Conservation (phyloP, 257 asterid genomes). For the Salvia rosmarinus region DNA sequence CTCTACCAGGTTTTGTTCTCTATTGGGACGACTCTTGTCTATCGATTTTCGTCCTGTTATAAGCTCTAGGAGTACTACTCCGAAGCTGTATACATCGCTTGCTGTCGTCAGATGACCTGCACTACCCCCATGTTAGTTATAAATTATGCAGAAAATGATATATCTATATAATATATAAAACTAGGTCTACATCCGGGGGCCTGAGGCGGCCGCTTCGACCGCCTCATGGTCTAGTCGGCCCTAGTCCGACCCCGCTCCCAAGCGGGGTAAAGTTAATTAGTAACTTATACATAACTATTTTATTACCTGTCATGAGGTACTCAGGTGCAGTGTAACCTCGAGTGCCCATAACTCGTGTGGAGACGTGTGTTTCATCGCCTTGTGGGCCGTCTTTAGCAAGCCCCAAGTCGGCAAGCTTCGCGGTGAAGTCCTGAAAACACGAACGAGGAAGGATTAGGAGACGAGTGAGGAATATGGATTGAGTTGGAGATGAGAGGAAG, state of each 20-base stretch:
- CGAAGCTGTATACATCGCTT: constrained; percentile 90
- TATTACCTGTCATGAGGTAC: constrained; percentile 72
- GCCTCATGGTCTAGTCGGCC: no score
- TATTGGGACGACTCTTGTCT: constrained; percentile 66
- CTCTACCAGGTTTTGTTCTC: constrained; percentile 71
- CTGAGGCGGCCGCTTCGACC: no score
- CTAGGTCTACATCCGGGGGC: no score
- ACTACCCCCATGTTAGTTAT: no score
- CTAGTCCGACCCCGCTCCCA: no score
- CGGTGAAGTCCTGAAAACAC: constrained; percentile 63
- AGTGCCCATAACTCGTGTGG: constrained; percentile 94
- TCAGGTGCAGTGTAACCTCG: constrained; percentile 95
- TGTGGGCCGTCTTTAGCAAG: constrained; percentile 93
- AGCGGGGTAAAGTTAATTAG: no score
- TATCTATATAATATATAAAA: no score
- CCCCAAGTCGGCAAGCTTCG: constrained; percentile 90
- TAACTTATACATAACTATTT: no score
- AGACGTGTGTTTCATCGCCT: constrained; percentile 89
- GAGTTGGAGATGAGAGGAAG: no score
- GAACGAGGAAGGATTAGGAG: neutral
- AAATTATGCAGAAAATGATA: no score
- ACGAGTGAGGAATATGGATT: neutral
- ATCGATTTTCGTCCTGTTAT: constrained; percentile 74
- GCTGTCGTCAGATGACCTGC: constrained; percentile 87
- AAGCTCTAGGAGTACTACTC: constrained; percentile 76